Conservation (phyloP, 1,284 basidiomycete genomes). For the Sanghuangporus baumii region DNA sequence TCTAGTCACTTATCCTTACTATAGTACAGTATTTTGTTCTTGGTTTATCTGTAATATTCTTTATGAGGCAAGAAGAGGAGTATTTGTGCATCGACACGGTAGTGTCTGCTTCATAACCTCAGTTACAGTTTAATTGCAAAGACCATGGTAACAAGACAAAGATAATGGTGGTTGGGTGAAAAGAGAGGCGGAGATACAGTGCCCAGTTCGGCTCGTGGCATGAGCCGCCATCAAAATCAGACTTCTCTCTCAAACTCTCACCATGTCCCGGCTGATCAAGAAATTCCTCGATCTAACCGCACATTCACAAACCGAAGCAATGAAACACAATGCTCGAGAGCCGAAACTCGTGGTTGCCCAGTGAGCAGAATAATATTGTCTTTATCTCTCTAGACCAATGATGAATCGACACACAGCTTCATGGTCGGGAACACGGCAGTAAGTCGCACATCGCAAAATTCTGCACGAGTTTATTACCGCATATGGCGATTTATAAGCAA, state of each 20-base stretch:
- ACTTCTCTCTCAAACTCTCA: not conserved
- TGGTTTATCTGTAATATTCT: not conserved
- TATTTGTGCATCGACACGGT: not conserved
- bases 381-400: not conserved
- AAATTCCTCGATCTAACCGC: not conserved
- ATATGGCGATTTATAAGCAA: too few species aligned
- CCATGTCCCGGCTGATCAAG: not conserved
- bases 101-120: not conserved
- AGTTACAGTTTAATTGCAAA: not conserved
- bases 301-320: not conserved
- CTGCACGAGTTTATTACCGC: too few species aligned
- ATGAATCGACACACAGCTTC: conserved; percentile 4
- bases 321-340: not conserved
- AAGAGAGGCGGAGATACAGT: not conserved
- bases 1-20: not conserved
- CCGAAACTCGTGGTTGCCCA: conserved; percentile 16
- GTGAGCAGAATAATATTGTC: not conserved
- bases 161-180: not conserved
- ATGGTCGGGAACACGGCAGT: conserved; percentile 63
- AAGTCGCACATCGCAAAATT: too few species aligned
- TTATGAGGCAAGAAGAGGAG: not conserved
- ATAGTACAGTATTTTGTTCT: not conserved
- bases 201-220: not conserved
- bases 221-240: not conserved
- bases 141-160: not conserved